Percentiles rank a stretch among this genome's conserved stretches.
Evolutionary conservation across 1,284 basidiomycete genomes (phyloP).

Genomic region (Trichosporon ovoides): DNA sequence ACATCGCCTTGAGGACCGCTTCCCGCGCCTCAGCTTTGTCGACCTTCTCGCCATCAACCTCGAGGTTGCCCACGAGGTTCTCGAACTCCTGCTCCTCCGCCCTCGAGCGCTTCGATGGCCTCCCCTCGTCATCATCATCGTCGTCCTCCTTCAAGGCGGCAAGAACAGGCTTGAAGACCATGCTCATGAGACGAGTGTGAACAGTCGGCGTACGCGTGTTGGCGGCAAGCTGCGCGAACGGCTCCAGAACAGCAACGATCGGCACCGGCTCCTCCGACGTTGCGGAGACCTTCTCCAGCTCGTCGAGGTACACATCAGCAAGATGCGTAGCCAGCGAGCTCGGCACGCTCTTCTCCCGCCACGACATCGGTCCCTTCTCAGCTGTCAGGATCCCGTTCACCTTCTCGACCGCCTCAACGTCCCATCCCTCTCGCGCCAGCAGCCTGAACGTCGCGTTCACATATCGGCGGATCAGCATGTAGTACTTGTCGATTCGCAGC

Average conservation of each 20-base stretch:
- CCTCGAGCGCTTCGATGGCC: constrained; percentile 23
- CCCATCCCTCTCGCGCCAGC: constrained; percentile 67
- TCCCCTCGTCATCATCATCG: constrained; percentile 17
- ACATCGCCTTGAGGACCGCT: constrained; percentile 61
- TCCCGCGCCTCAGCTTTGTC: constrained; percentile 52
- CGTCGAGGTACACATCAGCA: constrained; percentile 82
- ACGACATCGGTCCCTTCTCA: constrained; percentile 71
- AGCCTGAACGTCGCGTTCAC: constrained; percentile 78
- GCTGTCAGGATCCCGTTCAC: constrained; percentile 63
- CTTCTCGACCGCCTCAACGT: constrained; percentile 53
- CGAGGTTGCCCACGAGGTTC: constrained; percentile 1
- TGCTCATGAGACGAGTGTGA: constrained; percentile 39
- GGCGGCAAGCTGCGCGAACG: constrained; percentile 42
- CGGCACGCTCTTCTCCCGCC: constrained; percentile 68
- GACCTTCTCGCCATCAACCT: background rate
- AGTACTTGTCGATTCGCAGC: constrained; percentile 91
- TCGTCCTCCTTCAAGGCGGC: constrained; percentile 20
- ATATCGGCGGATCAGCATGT: constrained; percentile 86
- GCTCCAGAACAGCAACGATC: constrained; percentile 34
- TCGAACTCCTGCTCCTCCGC: background rate
- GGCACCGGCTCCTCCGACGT: constrained; percentile 36
- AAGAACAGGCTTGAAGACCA: constrained; percentile 35
- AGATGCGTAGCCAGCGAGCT: constrained; percentile 77
- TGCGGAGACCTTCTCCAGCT: constrained; percentile 68
- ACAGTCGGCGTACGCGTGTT: constrained; percentile 37